Evolutionary conservation across 2,329 filamentous ascomycete species (phyloP).

Genomic region (Annulohypoxylon truncatum): DNA sequence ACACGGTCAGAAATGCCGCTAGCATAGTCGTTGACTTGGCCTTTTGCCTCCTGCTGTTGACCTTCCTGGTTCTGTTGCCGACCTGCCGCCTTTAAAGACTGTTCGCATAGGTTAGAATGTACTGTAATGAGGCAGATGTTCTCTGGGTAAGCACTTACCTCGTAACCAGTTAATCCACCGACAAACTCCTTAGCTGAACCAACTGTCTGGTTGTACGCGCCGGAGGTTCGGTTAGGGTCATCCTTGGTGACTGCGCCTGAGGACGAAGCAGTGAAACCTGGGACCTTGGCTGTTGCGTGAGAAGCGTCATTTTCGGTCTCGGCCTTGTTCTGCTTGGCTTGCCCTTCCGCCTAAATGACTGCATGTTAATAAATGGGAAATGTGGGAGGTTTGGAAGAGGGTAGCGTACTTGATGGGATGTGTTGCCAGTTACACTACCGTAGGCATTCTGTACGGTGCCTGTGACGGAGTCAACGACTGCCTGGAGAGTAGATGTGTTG

Average conservation of each 20-base stretch:
- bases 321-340: slow-evolving; percentile 73
- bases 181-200: slow-evolving; percentile 85
- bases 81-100: slow-evolving; percentile 78
- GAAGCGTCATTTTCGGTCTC: slow-evolving; percentile 77
- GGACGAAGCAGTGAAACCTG: slow-evolving; percentile 75
- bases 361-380: slow-evolving; percentile 8
- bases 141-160: slow-evolving; percentile 58
- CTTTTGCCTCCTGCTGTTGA: slow-evolving; percentile 83
- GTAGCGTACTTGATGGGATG: slow-evolving; percentile 68
- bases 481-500: slow-evolving; percentile 80
- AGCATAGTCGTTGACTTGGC: slow-evolving; percentile 80
- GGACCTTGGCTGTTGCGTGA: slow-evolving; percentile 79
- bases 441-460: slow-evolving; percentile 78
- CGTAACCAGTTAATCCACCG: slow-evolving; percentile 79
- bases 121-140: no score
- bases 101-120: slow-evolving; percentile 6
- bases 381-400: not conserved
- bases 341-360: slow-evolving; percentile 63
- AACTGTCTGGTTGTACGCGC: slow-evolving; percentile 89
- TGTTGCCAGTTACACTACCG: slow-evolving; percentile 78
- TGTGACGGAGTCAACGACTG: slow-evolving; percentile 77
- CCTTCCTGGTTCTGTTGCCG: slow-evolving; percentile 83
- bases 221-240: slow-evolving; percentile 75
- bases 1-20: slow-evolving; percentile 75
- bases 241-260: slow-evolving; percentile 78